Conservation (phyloP, 1,284 basidiomycete species). For the Marasmius sp. region DNA sequence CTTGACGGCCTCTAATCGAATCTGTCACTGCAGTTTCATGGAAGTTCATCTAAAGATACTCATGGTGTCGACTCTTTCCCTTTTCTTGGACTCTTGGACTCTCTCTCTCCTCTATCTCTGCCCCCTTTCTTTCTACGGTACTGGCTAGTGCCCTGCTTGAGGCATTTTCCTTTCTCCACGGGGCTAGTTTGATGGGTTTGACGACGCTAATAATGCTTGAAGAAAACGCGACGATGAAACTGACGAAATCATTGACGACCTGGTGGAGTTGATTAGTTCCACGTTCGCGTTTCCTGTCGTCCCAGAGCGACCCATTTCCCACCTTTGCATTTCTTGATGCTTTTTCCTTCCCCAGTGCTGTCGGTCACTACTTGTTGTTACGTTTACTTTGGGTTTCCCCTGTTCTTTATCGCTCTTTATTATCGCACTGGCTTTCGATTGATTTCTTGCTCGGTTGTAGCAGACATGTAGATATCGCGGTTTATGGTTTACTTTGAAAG, state of each 20-base stretch:
- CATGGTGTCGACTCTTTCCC: background rate
- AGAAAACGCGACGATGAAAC: slow-evolving; percentile 12
- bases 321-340: background rate
- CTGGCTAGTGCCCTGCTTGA: slow-evolving; percentile 11
- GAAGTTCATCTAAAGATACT: slow-evolving; percentile 38
- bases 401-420: background rate
- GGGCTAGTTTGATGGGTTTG: slow-evolving; percentile 13
- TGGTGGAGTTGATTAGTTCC: slow-evolving; percentile 2
- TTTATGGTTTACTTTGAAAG: background rate
- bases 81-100: slow-evolving; percentile 17
- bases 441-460: background rate
- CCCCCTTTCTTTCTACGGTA: slow-evolving; percentile 18
- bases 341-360: slow-evolving; percentile 1
- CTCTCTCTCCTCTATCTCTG: slow-evolving; percentile 11
- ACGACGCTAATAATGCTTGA: slow-evolving; percentile 4
- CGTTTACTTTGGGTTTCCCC: slow-evolving; percentile 3
- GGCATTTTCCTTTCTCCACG: slow-evolving; percentile 6
- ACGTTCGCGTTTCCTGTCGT: slow-evolving; percentile 4
- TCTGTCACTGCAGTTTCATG: slow-evolving; percentile 41
- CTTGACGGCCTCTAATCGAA: background rate
- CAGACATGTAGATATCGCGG: background rate
- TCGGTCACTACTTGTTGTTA: slow-evolving; percentile 3
- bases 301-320: background rate
- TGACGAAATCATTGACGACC: slow-evolving; percentile 10
- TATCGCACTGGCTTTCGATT: background rate